phyloP scores from a whole-genome alignment of 257 asterid genomes.

The Nyctanthes arbortristis region DNA sequence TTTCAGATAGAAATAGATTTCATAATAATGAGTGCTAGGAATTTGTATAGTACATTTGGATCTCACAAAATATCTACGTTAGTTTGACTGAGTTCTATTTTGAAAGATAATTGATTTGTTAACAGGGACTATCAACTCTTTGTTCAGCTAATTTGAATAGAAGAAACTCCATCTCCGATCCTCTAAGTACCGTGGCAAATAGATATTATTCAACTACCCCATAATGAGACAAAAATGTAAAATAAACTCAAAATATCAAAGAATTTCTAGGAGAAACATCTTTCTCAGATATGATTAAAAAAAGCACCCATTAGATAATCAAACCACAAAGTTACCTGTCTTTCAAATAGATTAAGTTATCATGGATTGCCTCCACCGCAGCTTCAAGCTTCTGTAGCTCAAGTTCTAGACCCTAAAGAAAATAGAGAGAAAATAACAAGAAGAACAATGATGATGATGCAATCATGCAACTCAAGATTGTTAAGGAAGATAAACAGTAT shows the following conservation, averaged over 20 bases:
- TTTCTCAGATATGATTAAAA: background rate
- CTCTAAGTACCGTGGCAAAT: no score
- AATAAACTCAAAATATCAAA: background rate
- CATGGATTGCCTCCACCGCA: conserved; percentile 54
- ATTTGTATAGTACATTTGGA: no score
- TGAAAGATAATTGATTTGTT: no score
- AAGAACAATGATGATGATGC: no score
- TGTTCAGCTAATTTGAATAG: background rate
- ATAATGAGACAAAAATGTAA: background rate
- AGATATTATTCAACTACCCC: background rate
- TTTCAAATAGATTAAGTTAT: conserved; percentile 46
- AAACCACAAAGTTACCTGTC: conserved; percentile 37
- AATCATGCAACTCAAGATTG: background rate
- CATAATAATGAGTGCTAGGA: no score
- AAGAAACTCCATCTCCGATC: background rate
- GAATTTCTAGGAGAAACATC: background rate
- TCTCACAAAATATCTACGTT: no score
- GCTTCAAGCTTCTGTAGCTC: conserved; percentile 77
- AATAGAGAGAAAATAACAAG: background rate
- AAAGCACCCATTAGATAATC: conserved; percentile 7
- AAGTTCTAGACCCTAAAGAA: conserved; percentile 72
- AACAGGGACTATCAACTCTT: background rate
- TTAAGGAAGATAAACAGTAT: background rate
- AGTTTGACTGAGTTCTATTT: no score
- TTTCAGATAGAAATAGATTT: no score